Conservation (phyloP, 169 alveolate genomes). For the Plasmodium vinckei region DNA sequence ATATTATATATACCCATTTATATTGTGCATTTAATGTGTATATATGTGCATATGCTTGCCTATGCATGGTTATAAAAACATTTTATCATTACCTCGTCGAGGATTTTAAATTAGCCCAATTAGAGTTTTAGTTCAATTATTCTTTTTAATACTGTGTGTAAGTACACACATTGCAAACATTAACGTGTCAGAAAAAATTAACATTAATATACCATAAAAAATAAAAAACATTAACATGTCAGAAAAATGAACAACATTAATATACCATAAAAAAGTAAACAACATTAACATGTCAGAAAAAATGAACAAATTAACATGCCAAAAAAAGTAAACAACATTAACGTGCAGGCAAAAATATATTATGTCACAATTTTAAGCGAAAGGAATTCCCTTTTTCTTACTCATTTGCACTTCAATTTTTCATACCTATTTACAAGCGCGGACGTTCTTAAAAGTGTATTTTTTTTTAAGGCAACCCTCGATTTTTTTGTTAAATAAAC, state of each 20-base stretch:
- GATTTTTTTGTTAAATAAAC: background rate
- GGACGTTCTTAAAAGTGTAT: background rate
- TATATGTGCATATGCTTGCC: background rate
- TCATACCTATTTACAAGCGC: conserved; percentile 14
- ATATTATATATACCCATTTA: too few species aligned
- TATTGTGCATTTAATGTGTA: background rate
- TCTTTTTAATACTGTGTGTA: background rate
- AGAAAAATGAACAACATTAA: too few species aligned
- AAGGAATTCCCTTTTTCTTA: background rate
- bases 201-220: too few species aligned
- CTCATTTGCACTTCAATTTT: background rate
- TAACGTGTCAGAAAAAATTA: too few species aligned
- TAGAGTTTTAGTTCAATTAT: too few species aligned
- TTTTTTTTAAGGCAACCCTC: background rate
- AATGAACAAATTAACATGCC: too few species aligned
- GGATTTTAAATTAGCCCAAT: background rate
- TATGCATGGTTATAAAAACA: background rate
- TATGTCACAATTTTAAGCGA: too few species aligned
- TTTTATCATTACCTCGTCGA: background rate
- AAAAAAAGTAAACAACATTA: too few species aligned
- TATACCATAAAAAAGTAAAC: too few species aligned
- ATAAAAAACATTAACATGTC: too few species aligned
- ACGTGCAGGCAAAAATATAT: too few species aligned
- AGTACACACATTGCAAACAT: background rate
- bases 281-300: too few species aligned